Evolutionary conservation across 148 eudicot species (phyloP), one percentile per base, ranked within the genome.

Genomic region (Pouteria glomerata): DNA sequence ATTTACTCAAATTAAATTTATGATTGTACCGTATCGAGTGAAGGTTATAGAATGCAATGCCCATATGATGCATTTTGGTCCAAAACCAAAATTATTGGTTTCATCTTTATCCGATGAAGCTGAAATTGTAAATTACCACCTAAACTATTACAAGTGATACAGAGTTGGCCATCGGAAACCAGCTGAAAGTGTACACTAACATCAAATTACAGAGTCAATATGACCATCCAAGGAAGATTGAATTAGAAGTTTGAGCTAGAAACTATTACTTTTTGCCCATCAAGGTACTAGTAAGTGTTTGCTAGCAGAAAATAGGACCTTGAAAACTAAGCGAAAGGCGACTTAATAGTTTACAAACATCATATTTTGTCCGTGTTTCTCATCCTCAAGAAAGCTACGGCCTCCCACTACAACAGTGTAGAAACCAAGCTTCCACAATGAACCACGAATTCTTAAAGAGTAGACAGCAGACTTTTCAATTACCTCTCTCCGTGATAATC

Each of bases 401-500:
- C 51, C 51, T 45, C 18, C 21, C 55, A 16, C 19, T 51, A 6
- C 23, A 16, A 7, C 5, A n/a, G 21, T 6, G 55, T 51, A 23
- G 24, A n/a, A 18, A 18, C 19, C 6, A 16, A 3, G 21, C 55
- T 51, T 51, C 23, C 2, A 7, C 19, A 6, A 51, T 51, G 23
- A 14, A 23, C 23, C 8, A 7, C 19, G 55, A 23, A 24, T 55
- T 23, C 27, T 55, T 55, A 55, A 14, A 55, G n/a, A 21, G 58
- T 55, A 55, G 29, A 26, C 24, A 55, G 15, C 23, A 55, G 12
- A 24, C 27, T 21, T 55, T 10, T 41, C 27, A 71, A n/a, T 34
- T 77, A 87, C 98, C 98, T 83, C 97, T 89, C 82, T 93, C 98
- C 35, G 98, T 89, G 75, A 93, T 89, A 72, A 94, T 94, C 63